These are phyloP conservation scores for Rosa persica DNA, from an alignment of 306 rosid genomes.

Conservation along the genomic window DNA sequence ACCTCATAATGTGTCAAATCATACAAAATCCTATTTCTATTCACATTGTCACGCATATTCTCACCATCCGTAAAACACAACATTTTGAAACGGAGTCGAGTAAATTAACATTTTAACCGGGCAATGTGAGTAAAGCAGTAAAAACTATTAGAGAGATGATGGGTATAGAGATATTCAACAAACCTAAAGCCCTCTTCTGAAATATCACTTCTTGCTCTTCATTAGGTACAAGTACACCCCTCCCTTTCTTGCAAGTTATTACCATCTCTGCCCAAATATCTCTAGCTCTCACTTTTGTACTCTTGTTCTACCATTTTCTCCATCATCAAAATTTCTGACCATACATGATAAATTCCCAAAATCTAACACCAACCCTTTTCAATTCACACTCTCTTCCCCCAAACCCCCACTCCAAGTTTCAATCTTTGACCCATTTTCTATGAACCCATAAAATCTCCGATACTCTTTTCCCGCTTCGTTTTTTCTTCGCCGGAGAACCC, in stretches of 20 bases:
- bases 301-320: constrained; percentile 10
- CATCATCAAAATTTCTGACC: constrained; percentile 30
- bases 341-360: constrained; percentile 19
- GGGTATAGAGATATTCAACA: too few species aligned
- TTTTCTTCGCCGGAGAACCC: constrained; percentile 13
- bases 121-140: too few species aligned
- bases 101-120: too few species aligned
- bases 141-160: too few species aligned
- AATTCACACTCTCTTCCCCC: constrained; percentile 14
- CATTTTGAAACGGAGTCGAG: too few species aligned
- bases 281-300: neutral
- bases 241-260: neutral
- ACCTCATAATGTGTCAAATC: too few species aligned
- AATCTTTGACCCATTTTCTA: constrained; percentile 1
- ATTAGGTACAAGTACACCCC: neutral
- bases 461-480: neutral
- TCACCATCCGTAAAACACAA: too few species aligned
- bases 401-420: neutral
- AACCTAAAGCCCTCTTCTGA: neutral
- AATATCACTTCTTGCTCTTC: neutral
- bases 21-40: too few species aligned
- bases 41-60: too few species aligned
- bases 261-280: neutral
- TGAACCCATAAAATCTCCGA: neutral
- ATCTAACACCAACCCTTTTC: constrained; percentile 28